Evolutionary conservation across 1,139 yeast genomes (phyloP).

Genomic region (Blastobotrys arbuscula): DNA sequence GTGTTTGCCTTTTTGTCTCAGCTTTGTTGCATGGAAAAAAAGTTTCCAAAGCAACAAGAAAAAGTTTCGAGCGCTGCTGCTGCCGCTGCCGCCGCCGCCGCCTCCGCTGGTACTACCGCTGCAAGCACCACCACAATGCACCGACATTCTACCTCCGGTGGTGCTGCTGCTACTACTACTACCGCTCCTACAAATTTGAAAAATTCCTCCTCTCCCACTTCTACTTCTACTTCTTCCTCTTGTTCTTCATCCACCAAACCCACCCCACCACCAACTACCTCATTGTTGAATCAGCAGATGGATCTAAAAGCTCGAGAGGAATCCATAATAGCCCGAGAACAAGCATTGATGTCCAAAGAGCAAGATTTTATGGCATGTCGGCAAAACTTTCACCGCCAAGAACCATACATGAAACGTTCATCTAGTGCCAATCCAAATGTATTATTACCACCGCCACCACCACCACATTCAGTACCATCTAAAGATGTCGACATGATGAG

Average conservation of each 20-base stretch:
- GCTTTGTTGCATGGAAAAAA: conserved; percentile 25
- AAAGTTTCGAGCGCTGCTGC: conserved; percentile 4
- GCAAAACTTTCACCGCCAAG: conserved; percentile 7
- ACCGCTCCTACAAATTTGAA: not conserved
- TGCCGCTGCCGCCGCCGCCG: conserved; percentile 3
- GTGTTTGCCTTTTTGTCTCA: conserved; percentile 77
- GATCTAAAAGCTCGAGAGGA: conserved; percentile 18
- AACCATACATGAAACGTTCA: conserved; percentile 12
- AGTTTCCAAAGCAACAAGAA: conserved; percentile 4
- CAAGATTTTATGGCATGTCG: conserved; percentile 19
- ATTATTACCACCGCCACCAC: conserved; percentile 3
- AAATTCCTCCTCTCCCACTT: not conserved
- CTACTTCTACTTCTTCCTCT: conserved; percentile 3
- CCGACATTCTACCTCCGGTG: not conserved
- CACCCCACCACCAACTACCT: not conserved
- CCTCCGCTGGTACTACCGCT: conserved; percentile 2
- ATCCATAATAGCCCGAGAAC: conserved; percentile 21
- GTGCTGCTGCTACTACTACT: not conserved
- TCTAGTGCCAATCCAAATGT: conserved; percentile 10
- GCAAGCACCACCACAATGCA: not conserved
- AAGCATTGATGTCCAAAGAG: conserved; percentile 21
- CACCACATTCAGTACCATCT: not conserved
- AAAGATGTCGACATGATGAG: conserved; percentile 30
- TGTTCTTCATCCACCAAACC: not conserved
- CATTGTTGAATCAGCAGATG: not conserved